Evolutionary conservation across 2,329 filamentous ascomycete species (phyloP).

Genomic region (Chalara sp.): DNA sequence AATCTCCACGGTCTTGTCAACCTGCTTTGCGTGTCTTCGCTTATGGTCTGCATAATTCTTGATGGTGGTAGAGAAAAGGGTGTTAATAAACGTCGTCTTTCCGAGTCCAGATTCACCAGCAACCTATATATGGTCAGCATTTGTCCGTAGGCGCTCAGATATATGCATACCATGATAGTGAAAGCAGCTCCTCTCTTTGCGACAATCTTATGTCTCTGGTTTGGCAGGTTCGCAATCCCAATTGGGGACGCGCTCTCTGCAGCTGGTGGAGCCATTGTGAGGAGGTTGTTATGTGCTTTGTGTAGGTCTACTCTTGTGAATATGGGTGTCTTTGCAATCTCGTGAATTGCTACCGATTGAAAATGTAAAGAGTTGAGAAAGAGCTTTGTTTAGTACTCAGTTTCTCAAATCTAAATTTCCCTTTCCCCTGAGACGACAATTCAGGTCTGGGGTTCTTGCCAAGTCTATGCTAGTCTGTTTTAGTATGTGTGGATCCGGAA

Average conservation of each 20-base stretch:
- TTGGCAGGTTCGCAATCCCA: conserved; percentile 69
- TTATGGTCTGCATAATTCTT: conserved; percentile 99
- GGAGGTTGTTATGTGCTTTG: neutral
- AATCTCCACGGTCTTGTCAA: conserved; percentile 99
- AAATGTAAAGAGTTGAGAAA: no score
- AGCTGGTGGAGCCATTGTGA: conserved; percentile 48
- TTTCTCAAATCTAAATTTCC: no score
- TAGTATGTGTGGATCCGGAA: no score
- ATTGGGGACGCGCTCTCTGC: conserved; percentile 59
- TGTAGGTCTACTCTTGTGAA: neutral
- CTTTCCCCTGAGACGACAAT: no score
- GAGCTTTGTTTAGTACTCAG: no score
- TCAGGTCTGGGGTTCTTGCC: no score
- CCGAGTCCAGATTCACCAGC: conserved; percentile 96
- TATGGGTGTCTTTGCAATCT: neutral
- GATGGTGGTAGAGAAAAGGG: conserved; percentile 98
- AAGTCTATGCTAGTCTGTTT: no score
- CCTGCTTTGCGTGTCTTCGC: conserved; percentile 97
- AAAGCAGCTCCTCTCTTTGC: conserved; percentile 89
- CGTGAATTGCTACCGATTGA: neutral
- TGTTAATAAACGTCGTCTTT: conserved; percentile 99
- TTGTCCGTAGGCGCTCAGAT: no score
- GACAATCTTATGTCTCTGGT: conserved; percentile 71
- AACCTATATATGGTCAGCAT: conserved; percentile 50
- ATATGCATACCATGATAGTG: conserved; percentile 81